Percentiles rank a stretch among this genome's conserved stretches.
Evolutionary conservation across 139 green algal genomes (phyloP).

Genomic region (Limnomonas spitsbergensis): DNA sequence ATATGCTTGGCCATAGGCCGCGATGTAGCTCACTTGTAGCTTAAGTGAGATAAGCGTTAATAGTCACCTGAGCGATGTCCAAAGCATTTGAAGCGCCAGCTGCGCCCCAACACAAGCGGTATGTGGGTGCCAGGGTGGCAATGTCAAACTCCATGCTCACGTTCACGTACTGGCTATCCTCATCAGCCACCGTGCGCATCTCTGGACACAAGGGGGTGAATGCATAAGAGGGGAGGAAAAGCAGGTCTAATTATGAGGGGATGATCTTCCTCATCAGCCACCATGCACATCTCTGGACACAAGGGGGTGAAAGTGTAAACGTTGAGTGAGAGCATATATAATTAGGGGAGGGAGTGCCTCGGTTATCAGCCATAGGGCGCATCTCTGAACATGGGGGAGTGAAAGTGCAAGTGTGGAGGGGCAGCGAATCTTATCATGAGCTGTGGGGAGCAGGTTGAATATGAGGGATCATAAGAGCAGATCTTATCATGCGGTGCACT

Average conservation of each 20-base stretch:
- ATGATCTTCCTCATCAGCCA: slow-evolving; percentile 24
- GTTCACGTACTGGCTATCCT: slow-evolving; percentile 65
- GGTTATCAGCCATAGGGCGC: slow-evolving; percentile 25
- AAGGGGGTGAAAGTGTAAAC: slow-evolving; percentile 63
- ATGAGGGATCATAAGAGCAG: too few species aligned
- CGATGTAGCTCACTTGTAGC: slow-evolving; percentile 6
- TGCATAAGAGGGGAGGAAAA: slow-evolving; percentile 23
- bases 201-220: slow-evolving; percentile 66
- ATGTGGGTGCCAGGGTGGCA: slow-evolving; percentile 72
- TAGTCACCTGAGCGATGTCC: slow-evolving; percentile 57
- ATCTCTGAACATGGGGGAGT: slow-evolving; percentile 68
- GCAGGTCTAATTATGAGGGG: too few species aligned
- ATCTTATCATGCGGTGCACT: too few species aligned
- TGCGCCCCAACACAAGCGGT: slow-evolving; percentile 79
- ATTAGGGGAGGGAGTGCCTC: too few species aligned
- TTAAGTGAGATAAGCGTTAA: slow-evolving; percentile 24
- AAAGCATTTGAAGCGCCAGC: slow-evolving; percentile 70
- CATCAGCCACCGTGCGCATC: slow-evolving; percentile 36
- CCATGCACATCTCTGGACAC: slow-evolving; percentile 48
- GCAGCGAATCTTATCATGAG: too few species aligned
- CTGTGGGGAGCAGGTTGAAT: too few species aligned
- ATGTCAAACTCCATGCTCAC: slow-evolving; percentile 85
- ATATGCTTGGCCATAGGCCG: not conserved
- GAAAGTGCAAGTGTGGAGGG: slow-evolving; percentile 36
- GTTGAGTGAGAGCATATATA: too few species aligned